phyloP scores from a whole-genome alignment of 1,284 basidiomycete species.

The Psilocybe mexicana region DNA sequence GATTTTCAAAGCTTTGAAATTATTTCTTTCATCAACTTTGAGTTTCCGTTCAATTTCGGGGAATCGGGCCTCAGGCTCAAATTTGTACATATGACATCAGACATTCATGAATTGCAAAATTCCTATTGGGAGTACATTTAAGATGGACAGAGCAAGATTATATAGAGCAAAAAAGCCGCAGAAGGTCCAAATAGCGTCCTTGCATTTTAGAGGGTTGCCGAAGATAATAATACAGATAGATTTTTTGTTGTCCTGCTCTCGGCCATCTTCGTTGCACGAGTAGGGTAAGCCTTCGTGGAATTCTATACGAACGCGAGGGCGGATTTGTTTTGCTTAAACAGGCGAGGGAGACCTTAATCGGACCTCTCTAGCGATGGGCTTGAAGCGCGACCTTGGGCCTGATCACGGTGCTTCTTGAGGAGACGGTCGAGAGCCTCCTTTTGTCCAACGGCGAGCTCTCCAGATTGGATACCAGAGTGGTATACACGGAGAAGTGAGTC shows the following conservation, averaged over 20 bases:
- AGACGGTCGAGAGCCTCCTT: slow-evolving; percentile 84
- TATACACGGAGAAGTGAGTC: slow-evolving; percentile 96
- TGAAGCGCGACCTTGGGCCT: slow-evolving; percentile 33
- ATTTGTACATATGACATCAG: neutral
- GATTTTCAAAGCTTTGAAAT: too few relatives aligned
- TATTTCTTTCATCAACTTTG: too few relatives aligned
- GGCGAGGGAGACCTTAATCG: neutral
- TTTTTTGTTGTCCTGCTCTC: neutral
- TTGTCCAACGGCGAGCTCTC: slow-evolving; percentile 86
- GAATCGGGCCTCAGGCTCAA: too few relatives aligned
- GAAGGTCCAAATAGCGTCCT: neutral
- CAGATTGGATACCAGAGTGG: slow-evolving; percentile 87
- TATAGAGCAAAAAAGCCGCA: neutral
- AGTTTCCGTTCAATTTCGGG: too few relatives aligned
- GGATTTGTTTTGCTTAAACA: neutral
- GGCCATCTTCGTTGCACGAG: too few relatives aligned
- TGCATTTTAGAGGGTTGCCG: neutral
- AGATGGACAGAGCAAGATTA: neutral
- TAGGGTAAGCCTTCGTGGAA: too few relatives aligned
- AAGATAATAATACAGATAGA: neutral
- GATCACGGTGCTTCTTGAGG: slow-evolving; percentile 72
- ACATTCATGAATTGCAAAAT: neutral
- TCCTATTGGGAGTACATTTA: neutral
- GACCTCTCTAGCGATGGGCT: slow-evolving; percentile 27
- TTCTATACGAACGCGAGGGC: neutral